These are phyloP conservation scores for Monascus ruber DNA, from an alignment of 2,329 filamentous ascomycete genomes.

Conservation along the genomic window DNA sequence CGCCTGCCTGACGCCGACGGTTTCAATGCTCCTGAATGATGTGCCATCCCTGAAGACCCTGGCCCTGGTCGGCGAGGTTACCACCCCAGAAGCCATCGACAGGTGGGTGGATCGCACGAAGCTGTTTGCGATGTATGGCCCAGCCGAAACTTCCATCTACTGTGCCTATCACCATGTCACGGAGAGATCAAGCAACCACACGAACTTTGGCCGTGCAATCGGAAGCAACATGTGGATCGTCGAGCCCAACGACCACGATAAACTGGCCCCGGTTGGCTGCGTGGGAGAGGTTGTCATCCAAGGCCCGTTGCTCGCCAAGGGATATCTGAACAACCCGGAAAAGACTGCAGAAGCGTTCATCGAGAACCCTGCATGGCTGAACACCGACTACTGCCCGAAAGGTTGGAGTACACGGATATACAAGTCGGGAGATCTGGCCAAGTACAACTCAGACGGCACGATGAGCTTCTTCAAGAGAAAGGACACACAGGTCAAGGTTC, in stretches of 20 bases:
- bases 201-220: slow-evolving; percentile 10
- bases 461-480: slow-evolving; percentile 38
- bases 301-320: slow-evolving; percentile 42
- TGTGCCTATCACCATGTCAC: not conserved
- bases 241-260: slow-evolving; percentile 14
- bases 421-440: slow-evolving; percentile 11
- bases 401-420: slow-evolving; percentile 4
- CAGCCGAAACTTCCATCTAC: slow-evolving; percentile 3
- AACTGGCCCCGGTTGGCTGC: slow-evolving; percentile 24
- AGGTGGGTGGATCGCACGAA: slow-evolving; percentile 1
- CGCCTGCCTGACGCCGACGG: slow-evolving; percentile 1
- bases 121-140: slow-evolving; percentile 2
- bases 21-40: not conserved
- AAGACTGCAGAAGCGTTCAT: slow-evolving; percentile 45
- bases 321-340: slow-evolving; percentile 45
- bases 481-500: slow-evolving; percentile 50
- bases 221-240: slow-evolving; percentile 24
- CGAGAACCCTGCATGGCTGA: slow-evolving; percentile 15
- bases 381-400: slow-evolving; percentile 5
- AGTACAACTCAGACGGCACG: slow-evolving; percentile 7
- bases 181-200: not conserved
- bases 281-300: slow-evolving; percentile 14
- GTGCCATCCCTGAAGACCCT: not conserved
- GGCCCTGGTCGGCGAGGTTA: slow-evolving; percentile 1
- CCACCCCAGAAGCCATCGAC: not conserved